Conservation (phyloP, 1,284 basidiomycete genomes). For the Pseudozyma pruni region DNA sequence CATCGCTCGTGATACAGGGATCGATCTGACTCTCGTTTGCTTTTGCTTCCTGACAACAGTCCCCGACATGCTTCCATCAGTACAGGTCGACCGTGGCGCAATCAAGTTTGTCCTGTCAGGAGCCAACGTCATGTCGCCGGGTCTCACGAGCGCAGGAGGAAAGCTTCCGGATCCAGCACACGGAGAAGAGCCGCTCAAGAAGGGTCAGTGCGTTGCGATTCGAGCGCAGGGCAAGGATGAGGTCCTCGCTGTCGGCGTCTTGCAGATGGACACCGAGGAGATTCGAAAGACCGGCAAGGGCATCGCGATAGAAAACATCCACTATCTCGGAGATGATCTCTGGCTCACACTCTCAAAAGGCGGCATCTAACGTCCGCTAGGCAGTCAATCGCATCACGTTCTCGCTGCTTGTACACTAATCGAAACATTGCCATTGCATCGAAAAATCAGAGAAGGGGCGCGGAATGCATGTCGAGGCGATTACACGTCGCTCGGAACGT, state of each 20-base stretch:
- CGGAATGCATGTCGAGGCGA: too few relatives aligned
- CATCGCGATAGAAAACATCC: slow-evolving; percentile 86
- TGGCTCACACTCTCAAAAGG: too few relatives aligned
- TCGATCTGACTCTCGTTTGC: neutral
- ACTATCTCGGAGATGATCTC: slow-evolving; percentile 84
- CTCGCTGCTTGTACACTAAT: too few relatives aligned
- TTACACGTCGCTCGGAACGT: too few relatives aligned
- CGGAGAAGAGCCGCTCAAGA: slow-evolving; percentile 76
- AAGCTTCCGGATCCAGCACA: slow-evolving; percentile 76
- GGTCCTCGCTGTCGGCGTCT: slow-evolving; percentile 86
- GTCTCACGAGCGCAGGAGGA: slow-evolving; percentile 90
- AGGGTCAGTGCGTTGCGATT: slow-evolving; percentile 82
- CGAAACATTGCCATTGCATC: too few relatives aligned
- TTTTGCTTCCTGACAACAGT: neutral
- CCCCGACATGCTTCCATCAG: slow-evolving; percentile 81
- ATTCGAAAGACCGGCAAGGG: slow-evolving; percentile 90
- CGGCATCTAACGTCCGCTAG: too few relatives aligned
- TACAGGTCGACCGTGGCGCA: slow-evolving; percentile 93
- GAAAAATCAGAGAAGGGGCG: too few relatives aligned
- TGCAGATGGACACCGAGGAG: slow-evolving; percentile 85
- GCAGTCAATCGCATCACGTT: too few relatives aligned
- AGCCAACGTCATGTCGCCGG: slow-evolving; percentile 75
- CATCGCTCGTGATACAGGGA: neutral
- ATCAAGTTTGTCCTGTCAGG: slow-evolving; percentile 92
- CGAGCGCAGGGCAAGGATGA: slow-evolving; percentile 96